Base-by-base conservation (phyloP, 225 moss, liverwort and hornwort species). In the Marchantia polymorpha region DNA sequence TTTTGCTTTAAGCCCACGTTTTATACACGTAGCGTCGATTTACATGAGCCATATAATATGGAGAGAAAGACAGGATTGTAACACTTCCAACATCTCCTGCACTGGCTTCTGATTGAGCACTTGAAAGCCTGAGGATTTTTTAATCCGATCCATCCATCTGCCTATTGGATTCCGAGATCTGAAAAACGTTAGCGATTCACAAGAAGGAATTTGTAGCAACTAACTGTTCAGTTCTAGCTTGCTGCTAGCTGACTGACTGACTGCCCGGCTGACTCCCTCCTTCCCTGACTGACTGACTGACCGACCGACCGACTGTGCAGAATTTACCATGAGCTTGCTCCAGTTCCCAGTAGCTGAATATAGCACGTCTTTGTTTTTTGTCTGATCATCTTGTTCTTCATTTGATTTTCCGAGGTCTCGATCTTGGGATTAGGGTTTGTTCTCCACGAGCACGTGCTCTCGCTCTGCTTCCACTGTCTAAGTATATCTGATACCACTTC, bases 291-390 rank as follows among this genome's bases (percentile, higher is more conserved):
- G 17, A 69, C 25, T 69, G 15, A 69, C 69, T 49, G 71, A 7
- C 71, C 51, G 71, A 48, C 71, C 20, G 49, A 50, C 49, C 7
- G 61, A 67, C 30, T 67, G 67, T 30, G 27, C 13, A 67, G 23
- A 67, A 30, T 3, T 67, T 29, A 25, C n/a, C 67, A 67, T 67
- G 9, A 67, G 67, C 30, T 67, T 30, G 67, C 30, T 31, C 29
- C 67, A 26, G 65, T 30, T n/a, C 65, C 29, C 65, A 67, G 67
- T n/a, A 72, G 71, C 71, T 72, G 47, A 31, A 72, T 29, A 22
- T 50, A 19, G 71, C 71, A 51, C 71, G 71, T 48, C 50, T 72
- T 72, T 72, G 71, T 48, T 72, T 50, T 70, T 72, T 72, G 71
- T 72, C 49, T 72, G 20, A 17, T 51, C 22, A 31, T 19, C 22